Base-by-base conservation (phyloP, 2,329 filamentous ascomycete genomes). In the Basipetospora chlamydospora region DNA sequence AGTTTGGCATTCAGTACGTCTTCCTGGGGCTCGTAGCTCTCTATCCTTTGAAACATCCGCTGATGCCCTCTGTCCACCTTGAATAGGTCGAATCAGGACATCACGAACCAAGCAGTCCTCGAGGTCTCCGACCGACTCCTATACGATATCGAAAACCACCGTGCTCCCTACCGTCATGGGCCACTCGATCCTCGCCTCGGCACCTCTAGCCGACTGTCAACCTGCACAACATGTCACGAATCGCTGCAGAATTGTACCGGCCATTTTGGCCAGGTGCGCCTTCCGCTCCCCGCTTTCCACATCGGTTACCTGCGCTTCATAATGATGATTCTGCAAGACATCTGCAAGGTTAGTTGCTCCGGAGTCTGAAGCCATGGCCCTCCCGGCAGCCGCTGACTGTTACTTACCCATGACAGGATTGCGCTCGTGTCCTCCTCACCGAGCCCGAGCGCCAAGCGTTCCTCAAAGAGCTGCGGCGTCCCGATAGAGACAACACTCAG, bases 291-390 rank as follows among this genome's bases (percentile, higher is more conserved):
- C 4, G 85, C 81, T 29, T 96, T 96, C 52, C 90, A 98, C 53
- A 86, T 96, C 45, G 90, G 90, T 26, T 98, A 95, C 54, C 73
- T 98, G 48, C 90, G 86, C 54, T 86, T 92, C 54, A 85, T 90
- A 44, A 88, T 93, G 52, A 79, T 78, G 30, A 87, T 94, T 39
- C 67, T 98, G 17, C 87, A 96, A 54, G 81, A 90, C 50, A 92
- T 98, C 45, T 98, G 90, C 76, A 98, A 94, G 52, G 59, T 69
- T 35, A 7, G 33, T 12, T 12, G n/a, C n/a, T n/a, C n/a, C n/a
- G n/a, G n/a, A n/a, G n/a, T n/a, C n/a, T n/a, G n/a, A n/a, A n/a
- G n/a, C n/a, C n/a, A n/a, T n/a, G n/a, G n/a, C n/a, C n/a, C n/a
- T n/a, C n/a, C n/a, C n/a, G n/a, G n/a, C n/a, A n/a, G n/a, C n/a